phyloP scores from a whole-genome alignment of 2,329 filamentous ascomycete genomes.

The Fusarium anguioides region DNA sequence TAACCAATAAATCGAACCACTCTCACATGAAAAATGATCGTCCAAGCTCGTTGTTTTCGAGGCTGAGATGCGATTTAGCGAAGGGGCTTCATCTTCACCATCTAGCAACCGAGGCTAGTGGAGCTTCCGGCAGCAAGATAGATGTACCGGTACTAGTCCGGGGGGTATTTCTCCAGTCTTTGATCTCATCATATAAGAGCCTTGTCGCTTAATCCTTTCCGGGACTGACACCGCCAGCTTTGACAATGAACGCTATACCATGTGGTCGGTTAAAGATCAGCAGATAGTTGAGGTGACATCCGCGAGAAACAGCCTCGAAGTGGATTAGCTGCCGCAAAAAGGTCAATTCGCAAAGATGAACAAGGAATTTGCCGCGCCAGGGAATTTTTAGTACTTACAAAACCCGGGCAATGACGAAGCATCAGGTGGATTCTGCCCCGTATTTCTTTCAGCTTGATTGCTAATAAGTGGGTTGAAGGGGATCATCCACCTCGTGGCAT shows the following conservation, averaged over 20 bases:
- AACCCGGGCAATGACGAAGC: not conserved
- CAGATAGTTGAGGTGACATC: not conserved
- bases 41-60: constrained; percentile 1
- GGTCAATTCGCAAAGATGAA: constrained; percentile 1
- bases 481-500: constrained; percentile 42
- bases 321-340: constrained; percentile 17
- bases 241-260: constrained; percentile 8
- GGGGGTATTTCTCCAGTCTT: constrained; percentile 8
- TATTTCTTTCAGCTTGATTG: constrained; percentile 27
- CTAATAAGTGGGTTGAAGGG: constrained; percentile 28
- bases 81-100: constrained; percentile 23
- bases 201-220: constrained; percentile 2
- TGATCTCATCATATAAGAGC: constrained; percentile 8
- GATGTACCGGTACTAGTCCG: constrained; percentile 2
- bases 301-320: constrained; percentile 10
- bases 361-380: constrained; percentile 13
- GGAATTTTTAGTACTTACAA: no score
- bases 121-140: constrained; percentile 17
- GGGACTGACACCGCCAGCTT: constrained; percentile 1
- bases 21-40: constrained; percentile 5
- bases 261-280: constrained; percentile 15
- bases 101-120: constrained; percentile 33
- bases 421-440: constrained; percentile 22
- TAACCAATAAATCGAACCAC: constrained; percentile 4
- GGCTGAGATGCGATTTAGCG: constrained; percentile 15